Percentiles rank a stretch among this genome's conserved stretches.
These are phyloP conservation scores for Anastatica hierochuntica DNA, from an alignment of 345 rosid genomes.

Conservation along the genomic window DNA sequence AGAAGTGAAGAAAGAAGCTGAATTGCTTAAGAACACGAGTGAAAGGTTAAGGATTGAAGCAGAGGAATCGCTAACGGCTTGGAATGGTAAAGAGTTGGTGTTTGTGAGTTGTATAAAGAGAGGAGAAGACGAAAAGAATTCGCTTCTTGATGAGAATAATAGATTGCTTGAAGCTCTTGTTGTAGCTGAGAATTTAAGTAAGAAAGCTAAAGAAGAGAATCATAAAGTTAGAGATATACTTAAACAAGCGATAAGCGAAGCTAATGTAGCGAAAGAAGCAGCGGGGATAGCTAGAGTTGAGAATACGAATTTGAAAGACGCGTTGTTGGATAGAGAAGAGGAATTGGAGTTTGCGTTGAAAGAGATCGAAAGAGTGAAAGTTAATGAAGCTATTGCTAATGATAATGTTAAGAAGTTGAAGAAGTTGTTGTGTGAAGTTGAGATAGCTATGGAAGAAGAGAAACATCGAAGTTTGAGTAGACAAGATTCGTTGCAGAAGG, in stretches of 20 bases:
- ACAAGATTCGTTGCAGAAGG: conserved; percentile 23
- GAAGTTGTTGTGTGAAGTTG: conserved; percentile 34
- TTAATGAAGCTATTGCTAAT: conserved; percentile 44
- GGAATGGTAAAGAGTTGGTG: conserved; percentile 71
- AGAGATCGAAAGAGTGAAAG: conserved; percentile 55
- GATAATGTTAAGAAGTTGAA: conserved; percentile 59
- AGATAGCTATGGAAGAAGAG: conserved; percentile 24
- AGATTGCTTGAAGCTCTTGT: conserved; percentile 38
- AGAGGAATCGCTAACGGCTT: conserved; percentile 62
- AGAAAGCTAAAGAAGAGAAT: conserved; percentile 50
- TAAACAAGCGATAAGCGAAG: conserved; percentile 80
- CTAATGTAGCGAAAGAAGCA: conserved; percentile 82
- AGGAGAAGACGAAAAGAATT: conserved; percentile 63
- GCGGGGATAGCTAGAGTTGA: conserved; percentile 60
- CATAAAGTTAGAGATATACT: conserved; percentile 61
- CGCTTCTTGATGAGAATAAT: conserved; percentile 39
- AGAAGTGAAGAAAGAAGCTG: conserved; percentile 47
- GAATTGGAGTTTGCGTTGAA: conserved; percentile 40
- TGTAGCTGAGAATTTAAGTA: conserved; percentile 34
- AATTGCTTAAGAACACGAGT: conserved; percentile 37
- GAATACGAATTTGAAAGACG: conserved; percentile 65
- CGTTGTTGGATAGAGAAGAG: conserved; percentile 48
- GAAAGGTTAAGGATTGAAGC: conserved; percentile 70
- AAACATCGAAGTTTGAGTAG: conserved; percentile 21
- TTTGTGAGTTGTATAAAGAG: conserved; percentile 54